Base-by-base conservation (phyloP, 2,329 filamentous ascomycete species). In the Fusarium circinatum region DNA sequence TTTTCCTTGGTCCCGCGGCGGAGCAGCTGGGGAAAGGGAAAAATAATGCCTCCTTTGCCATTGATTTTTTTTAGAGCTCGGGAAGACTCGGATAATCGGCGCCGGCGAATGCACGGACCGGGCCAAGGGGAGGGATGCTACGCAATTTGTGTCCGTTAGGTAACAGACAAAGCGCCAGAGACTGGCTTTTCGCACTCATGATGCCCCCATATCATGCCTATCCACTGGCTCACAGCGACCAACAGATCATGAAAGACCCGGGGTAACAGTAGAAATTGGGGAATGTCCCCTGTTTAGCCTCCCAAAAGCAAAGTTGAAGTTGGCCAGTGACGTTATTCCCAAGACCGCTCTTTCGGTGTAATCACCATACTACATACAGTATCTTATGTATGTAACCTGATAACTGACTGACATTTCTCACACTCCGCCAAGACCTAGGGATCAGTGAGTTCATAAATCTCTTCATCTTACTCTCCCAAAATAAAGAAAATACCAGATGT, bases 71-170 rank as follows among this genome's bases (percentile, higher is more conserved):
- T 48, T 38, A 49, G 45, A 48, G 62, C 62, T 79, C 78, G 78
- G 78, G 72, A 79, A 79, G 73, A 79, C 68, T 79, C 78, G 78
- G 78, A 79, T 79, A 79, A 78, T 76, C 74, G 70, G 75, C 75
- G 76, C 76, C 76, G 74, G 52, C 44, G 56, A 51, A 63, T 26
- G 76, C 76, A 78, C 76, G 73, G 76, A 78, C 76, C 76, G 76
- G 76, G 67, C 72, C 68, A 78, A 78, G 68, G 76, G 76, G 76
- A 49, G 38, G 36, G 36, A 66, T 66, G 61, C 48, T 65, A 66
- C 63, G 56, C 56, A 65, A 49, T 51, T 38, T 61, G 62, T 59
- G 58, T 30, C 48, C n/a, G 49, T 54, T 70, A 61, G 61, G 68
- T 71, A 71, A 71, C 49, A 56, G 48, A 30, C 56, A 28, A 28